These are phyloP conservation scores for Cinnamomum chago DNA, from an alignment of 164 flowering plant species.

Conservation along the genomic window DNA sequence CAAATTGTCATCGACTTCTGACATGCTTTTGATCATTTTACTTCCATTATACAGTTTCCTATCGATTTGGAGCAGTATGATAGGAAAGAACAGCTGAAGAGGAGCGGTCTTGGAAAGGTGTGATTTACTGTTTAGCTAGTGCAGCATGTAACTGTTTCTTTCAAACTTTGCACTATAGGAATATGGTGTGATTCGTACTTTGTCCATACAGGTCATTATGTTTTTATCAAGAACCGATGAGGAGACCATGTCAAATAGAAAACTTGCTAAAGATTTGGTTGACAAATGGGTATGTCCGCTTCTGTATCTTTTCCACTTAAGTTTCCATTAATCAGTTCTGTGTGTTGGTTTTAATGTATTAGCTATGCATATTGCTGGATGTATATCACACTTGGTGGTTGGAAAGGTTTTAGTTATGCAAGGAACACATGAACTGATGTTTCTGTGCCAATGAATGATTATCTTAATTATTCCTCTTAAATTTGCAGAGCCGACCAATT, in stretches of 20 bases:
- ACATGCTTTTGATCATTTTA: conserved; percentile 7
- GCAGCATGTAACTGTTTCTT: not conserved
- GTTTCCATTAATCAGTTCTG: not conserved
- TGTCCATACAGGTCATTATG: conserved; percentile 80
- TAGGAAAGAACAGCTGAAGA: conserved; percentile 81
- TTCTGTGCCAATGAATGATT: not conserved
- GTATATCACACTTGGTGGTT: not conserved
- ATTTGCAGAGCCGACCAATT: conserved; percentile 91
- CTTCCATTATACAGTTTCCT: conserved; percentile 56
- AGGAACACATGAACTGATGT: not conserved
- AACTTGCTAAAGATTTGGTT: conserved; percentile 93
- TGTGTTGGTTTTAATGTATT: not conserved
- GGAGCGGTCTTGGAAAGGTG: conserved; percentile 93
- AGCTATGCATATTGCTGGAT: not conserved
- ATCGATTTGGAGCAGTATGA: conserved; percentile 82
- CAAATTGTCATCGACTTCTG: conserved; percentile 5
- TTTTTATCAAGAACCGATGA: conserved; percentile 92
- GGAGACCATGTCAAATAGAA: conserved; percentile 84
- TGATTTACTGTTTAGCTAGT: not conserved
- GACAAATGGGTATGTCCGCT: conserved; percentile 81
- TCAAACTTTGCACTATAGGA: not conserved
- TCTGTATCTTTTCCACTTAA: not conserved
- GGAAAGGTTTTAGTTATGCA: not conserved
- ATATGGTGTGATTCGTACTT: not conserved
- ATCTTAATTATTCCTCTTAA: not conserved